phyloP scores from a whole-genome alignment of 192 early-diverging fungal genomes.

The Linnemannia exigua region DNA sequence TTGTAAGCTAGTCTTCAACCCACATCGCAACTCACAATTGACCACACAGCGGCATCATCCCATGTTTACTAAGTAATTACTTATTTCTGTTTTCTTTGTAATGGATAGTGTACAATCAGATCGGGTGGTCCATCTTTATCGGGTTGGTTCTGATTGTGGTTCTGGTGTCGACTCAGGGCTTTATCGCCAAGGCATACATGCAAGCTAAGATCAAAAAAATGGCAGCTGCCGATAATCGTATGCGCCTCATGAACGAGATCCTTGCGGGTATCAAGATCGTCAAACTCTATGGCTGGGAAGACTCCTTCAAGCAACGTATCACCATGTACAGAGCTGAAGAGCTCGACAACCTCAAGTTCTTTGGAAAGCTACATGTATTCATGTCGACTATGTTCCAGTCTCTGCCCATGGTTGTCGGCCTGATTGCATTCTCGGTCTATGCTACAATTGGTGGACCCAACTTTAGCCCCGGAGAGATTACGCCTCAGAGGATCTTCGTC shows the following conservation, averaged over 20 bases:
- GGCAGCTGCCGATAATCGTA: constrained; percentile 50
- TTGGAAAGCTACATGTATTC: constrained; percentile 19
- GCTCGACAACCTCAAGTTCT: constrained; percentile 4
- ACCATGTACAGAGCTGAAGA: constrained; percentile 13
- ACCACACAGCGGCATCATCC: background rate
- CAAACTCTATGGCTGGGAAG: constrained; percentile 51
- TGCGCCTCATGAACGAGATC: constrained; percentile 59
- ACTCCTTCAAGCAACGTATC: constrained; percentile 3
- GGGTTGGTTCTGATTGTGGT: constrained; percentile 30
- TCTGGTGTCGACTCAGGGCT: constrained; percentile 26
- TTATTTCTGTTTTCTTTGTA: background rate
- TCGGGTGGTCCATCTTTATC: constrained; percentile 43
- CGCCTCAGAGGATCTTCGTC: constrained; percentile 38
- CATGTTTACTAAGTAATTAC: background rate
- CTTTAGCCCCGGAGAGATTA: constrained; percentile 39
- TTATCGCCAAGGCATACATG: constrained; percentile 26
- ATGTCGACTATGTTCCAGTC: constrained; percentile 36
- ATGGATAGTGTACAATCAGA: constrained; percentile 33
- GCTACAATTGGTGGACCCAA: constrained; percentile 29
- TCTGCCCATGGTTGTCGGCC: constrained; percentile 11
- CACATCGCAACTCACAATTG: background rate
- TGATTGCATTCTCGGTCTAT: constrained; percentile 27
- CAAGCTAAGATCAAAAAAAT: constrained; percentile 32
- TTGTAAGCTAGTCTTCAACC: background rate
- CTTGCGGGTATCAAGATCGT: constrained; percentile 55